Base-by-base conservation (phyloP, 164 flowering plant genomes). In the Annona cherimola region DNA sequence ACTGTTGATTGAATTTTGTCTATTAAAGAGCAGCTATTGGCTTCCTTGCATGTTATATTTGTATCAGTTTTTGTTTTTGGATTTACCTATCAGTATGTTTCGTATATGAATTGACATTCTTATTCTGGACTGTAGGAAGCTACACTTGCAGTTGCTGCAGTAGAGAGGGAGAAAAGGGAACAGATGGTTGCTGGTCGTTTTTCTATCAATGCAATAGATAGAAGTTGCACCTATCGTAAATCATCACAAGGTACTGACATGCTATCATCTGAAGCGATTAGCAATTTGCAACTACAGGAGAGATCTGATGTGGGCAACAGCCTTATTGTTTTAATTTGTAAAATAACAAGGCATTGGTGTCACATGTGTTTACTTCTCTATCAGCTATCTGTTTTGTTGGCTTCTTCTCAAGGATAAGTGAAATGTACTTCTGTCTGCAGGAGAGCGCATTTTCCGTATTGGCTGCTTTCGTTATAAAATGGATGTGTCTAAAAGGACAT, bases 401-500 rank as follows among this genome's bases (percentile, higher is more conserved):
- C 4, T 64, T 64, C 44, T 11, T 64, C 19, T 11, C 18, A 11
- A 63, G 57, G 11, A 5, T 42, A 40, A 14, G 67, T 16, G 41
- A 40, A 41, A 64, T 64, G 1, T 64, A 40, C 44, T 40, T 69
- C n/a, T 26, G 63, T 44, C 11, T 76, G 55, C 90, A 92, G 99
- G 99, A 73, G 96, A 88, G 62, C 88, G 92, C 19, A 80, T 95
- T 65, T 93, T 91, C 72, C 90, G 94, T 45, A 78, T 95, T 72
- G 97, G 97, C 66, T 84, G 86, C 8, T 78, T 85, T 26, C 82
- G 94, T 41, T 94, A 92, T 80, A 90, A 84, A 80, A 92, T 93
- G 98, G 99, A 95, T 82, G 72, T 93, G 67, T 86, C 98, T 42
- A 84, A 80, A 68, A 81, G 83, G 68, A 91, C 98, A 44, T 92